These are phyloP conservation scores for Macrophomina tecta DNA, from an alignment of 2,329 filamentous ascomycete species.

Conservation along the genomic window DNA sequence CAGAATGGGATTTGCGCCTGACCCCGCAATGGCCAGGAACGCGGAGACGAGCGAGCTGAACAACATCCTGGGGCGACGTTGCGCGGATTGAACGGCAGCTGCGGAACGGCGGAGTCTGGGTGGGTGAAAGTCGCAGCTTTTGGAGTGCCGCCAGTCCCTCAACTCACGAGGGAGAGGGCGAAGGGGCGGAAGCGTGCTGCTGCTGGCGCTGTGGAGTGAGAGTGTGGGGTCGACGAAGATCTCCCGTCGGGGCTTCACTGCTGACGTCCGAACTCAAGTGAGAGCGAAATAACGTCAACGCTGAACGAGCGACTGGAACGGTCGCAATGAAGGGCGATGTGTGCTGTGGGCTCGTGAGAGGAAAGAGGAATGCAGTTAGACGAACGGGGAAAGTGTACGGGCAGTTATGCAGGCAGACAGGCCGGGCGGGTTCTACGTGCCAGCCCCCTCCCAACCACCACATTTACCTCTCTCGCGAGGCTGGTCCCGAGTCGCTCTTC, in stretches of 20 bases:
- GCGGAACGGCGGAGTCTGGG: background rate
- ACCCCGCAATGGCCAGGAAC: slow-evolving; percentile 22
- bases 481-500: slow-evolving; percentile 2
- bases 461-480: background rate
- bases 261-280: background rate
- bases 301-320: slow-evolving; percentile 25
- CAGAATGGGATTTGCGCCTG: slow-evolving; percentile 23
- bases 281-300: background rate
- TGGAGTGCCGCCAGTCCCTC: slow-evolving; percentile 13
- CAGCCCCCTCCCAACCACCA: slow-evolving; percentile 23
- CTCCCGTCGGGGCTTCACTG: background rate
- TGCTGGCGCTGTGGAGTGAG: slow-evolving; percentile 2
- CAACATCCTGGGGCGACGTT: slow-evolving; percentile 15
- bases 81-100: slow-evolving; percentile 1
- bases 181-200: background rate
- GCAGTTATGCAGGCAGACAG: slow-evolving; percentile 5
- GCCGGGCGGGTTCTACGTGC: background rate
- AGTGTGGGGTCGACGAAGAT: background rate
- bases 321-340: slow-evolving; percentile 6
- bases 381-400: background rate
- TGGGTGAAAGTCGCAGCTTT: background rate
- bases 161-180: background rate
- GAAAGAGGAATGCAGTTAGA: slow-evolving; percentile 19
- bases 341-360: slow-evolving; percentile 11
- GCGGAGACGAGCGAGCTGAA: slow-evolving; percentile 18